Base-by-base conservation (phyloP, 148 eudicot genomes). In the Nepenthes gracilis region DNA sequence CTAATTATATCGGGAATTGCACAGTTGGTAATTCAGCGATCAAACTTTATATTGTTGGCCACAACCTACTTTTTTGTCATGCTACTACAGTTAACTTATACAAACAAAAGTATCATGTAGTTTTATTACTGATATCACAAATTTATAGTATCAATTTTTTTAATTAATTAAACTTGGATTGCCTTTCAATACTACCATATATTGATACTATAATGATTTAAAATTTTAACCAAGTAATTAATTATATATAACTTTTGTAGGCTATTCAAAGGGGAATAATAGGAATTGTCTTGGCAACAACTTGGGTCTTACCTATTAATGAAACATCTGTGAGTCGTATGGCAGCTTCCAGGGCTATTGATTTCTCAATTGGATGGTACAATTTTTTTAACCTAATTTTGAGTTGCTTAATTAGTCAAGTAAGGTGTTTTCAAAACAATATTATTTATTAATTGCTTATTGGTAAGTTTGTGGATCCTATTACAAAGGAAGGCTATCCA, bases 51-150 rank as follows among this genome's bases (percentile, higher is more conserved):
- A 49, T 71, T 55, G 73, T 59, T 6, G 50, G 63, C 23, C 78
- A 75, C 47, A 57, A 75, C 45, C 75, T 62, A 49, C 66, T 75
- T 52, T 69, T 75, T 36, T 67, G 72, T 64, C 79, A 75, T 55
- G 68, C 75, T 12, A 56, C 72, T 14, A 67, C 72, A 37, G 75
- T 76, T 23, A 38, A 67, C 33, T 37, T 76, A 36, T 76, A 76
- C 47, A 60, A 64, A 60, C 63, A 43, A 9, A 67, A 64, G 49
- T 76, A 76, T 61, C 63, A 76, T 76, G 73, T 76, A 3, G 1
- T 40, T 40, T 40, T 40, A 40, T 40, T 40, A 40, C 0, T 8
- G 8, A 1, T 40, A 40, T 40, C 4, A 40, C 45, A 40, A 3
- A 40, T 40, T 40, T 3, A 40, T 40, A 40, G 45, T 4, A 40